Evolutionary conservation across 2,329 filamentous ascomycete genomes (phyloP), one percentile per base, ranked within the genome.

Genomic region (Claviceps purpurea): DNA sequence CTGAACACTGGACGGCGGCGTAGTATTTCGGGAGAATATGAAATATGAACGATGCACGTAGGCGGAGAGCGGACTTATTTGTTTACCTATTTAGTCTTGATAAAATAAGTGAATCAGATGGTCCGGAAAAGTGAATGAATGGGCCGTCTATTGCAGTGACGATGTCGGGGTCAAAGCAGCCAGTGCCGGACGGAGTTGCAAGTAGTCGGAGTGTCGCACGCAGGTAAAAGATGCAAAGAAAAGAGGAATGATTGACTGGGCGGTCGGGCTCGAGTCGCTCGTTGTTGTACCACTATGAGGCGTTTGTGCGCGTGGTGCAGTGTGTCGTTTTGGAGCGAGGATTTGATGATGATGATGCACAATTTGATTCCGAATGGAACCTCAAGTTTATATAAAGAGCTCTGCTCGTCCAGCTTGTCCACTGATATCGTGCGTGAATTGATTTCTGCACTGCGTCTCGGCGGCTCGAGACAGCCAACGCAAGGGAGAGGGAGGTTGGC

Each of bases 401-500:
- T 34, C 30, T 34, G 30, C 30, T 34, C 30, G 8, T 34, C 8
- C 30, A 11, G 30, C 10, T 39, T 22, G 30, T 41, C 50, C 34
- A 44, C 42, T 30, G 22, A 24, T 44, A 18, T 40, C 16, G 37
- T 11, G 41, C 18, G 11, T 41, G 42, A 53, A 45, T 44, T 40
- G 39, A 51, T n/a, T 38, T 46, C 45, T 50, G 47, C 38, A 34
- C 49, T 34, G 6, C 30, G 52, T 50, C 46, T 50, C 50, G 45
- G 54, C 47, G 52, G 20, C 50, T 49, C 42, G 45, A 52, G 30
- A 42, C 26, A 41, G 55, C 45, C 49, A 47, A 55, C 39, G 53
- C 51, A 54, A 55, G 51, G 51, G 53, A 40, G 52, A 53, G 54
- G 18, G 52, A 55, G 55, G 53, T 49, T 53, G 55, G 48, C 49